Conservation (phyloP, 2,329 filamentous ascomycete genomes). For the Orbilia blumenaviensis region DNA sequence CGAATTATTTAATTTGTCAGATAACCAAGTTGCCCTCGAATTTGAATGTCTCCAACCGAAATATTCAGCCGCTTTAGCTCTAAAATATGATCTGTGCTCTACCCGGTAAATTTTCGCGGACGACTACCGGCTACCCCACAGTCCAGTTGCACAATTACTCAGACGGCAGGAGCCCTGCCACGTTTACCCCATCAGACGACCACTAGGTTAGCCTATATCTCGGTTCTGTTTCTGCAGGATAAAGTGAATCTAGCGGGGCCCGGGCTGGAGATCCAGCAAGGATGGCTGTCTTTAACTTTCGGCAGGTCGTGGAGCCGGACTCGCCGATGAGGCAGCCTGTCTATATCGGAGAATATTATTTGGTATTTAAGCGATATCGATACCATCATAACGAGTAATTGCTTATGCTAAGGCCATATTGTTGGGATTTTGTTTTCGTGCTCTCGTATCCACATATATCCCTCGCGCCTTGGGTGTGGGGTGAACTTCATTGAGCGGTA, state of each 20-base stretch:
- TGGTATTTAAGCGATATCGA: conserved; percentile 2
- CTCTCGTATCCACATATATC: neutral
- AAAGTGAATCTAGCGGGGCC: neutral
- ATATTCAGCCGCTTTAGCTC: conserved; percentile 15
- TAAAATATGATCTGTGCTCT: conserved; percentile 18
- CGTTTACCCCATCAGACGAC: conserved; percentile 35
- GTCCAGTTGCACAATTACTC: neutral
- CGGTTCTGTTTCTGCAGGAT: conserved; percentile 8
- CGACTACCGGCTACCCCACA: neutral
- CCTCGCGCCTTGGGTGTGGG: neutral
- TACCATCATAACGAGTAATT: neutral
- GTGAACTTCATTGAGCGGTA: no score
- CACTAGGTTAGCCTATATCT: conserved; percentile 31
- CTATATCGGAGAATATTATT: neutral
- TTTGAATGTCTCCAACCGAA: conserved; percentile 11
- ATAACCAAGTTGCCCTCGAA: neutral
- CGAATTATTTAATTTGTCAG: neutral
- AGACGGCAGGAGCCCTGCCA: conserved; percentile 23
- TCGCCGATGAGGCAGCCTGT: neutral
- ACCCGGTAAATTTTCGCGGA: conserved; percentile 14
- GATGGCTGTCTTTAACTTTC: neutral
- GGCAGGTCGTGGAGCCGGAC: conserved; percentile 7
- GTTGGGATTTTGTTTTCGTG: neutral
- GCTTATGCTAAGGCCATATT: neutral
- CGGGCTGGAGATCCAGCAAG: conserved; percentile 9